Evolutionary conservation across 768 basidiomycete species (phyloP), one percentile per base, ranked within the genome.

Genomic region (Lactarius psammicola): DNA sequence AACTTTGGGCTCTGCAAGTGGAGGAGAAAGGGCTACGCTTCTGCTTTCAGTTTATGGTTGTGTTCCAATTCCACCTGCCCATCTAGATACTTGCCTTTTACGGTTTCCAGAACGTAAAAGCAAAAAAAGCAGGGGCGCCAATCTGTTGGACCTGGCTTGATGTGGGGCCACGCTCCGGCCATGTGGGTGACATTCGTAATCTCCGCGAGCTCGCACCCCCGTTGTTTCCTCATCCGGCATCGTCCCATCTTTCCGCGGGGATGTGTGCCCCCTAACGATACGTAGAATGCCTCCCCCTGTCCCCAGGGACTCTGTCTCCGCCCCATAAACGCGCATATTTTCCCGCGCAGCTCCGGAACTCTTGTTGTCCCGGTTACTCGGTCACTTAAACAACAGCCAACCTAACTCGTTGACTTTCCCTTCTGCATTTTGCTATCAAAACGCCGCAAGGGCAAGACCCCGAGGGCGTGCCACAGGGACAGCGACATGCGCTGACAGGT

Each of bases 121-220:
- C 11, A 51, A 51, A 51, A 51, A 51, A 26, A 15, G 6, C 13
- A 51, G 23, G 11, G 8, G n/a, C 38, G 40, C 63, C 58, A 54
- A 65, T 28, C 55, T 54, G 23, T 20, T 51, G 58, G 64, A n/a
- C 5, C 10, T 18, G 60, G 55, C 26, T 51, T n/a, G 49, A 51
- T 26, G 49, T 51, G 49, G 49, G 40, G 49, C 65, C 65, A 66
- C 65, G 61, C 65, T 62, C 65, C 60, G 65, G 54, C n/a, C 65
- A 62, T 31, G 31, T 51, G 60, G 65, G 65, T 59, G 17, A n/a
- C 20, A 6, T 62, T 67, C 66, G 66, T 67, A 67, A 67, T 67
- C 66, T 67, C 66, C 62, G 66, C 66, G 66, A 63, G 61, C 64
- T 59, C 61, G 66, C 65, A 55, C 56, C 23, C n/a, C 4, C 34